These are phyloP conservation scores for Torulaspora franciscae DNA, from an alignment of 805 yeast species.

Conservation along the genomic window DNA sequence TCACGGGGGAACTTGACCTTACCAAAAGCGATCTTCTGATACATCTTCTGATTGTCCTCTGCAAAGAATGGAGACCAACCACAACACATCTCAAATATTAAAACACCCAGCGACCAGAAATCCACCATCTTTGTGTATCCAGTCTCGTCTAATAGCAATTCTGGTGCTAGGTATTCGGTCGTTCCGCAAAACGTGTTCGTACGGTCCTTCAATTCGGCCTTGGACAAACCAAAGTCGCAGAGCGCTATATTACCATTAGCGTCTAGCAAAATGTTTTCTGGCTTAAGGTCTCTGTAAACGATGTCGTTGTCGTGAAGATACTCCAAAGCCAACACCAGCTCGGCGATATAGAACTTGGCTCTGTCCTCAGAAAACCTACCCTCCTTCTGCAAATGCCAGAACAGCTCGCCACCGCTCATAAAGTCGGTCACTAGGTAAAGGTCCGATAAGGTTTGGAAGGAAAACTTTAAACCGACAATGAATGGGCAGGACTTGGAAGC, in stretches of 20 bases:
- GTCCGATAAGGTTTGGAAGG: slow-evolving; percentile 93
- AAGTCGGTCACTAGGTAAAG: slow-evolving; percentile 91
- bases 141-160: slow-evolving; percentile 86
- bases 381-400: slow-evolving; percentile 95
- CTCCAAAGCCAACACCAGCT: slow-evolving; percentile 85
- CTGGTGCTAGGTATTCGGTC: slow-evolving; percentile 97
- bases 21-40: slow-evolving; percentile 97
- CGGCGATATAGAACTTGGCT: slow-evolving; percentile 96
- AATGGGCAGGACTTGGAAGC: slow-evolving; percentile 86
- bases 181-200: slow-evolving; percentile 98
- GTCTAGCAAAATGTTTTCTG: slow-evolving; percentile 90
- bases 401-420: slow-evolving; percentile 97
- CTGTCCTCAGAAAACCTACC: slow-evolving; percentile 90
- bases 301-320: slow-evolving; percentile 93
- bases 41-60: slow-evolving; percentile 97
- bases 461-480: slow-evolving; percentile 91
- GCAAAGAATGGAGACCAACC: slow-evolving; percentile 99
- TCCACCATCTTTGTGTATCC: slow-evolving; percentile 99
- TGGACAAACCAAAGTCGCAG: slow-evolving; percentile 95
- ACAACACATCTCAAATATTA: slow-evolving; percentile 98
- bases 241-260: slow-evolving; percentile 96
- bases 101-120: slow-evolving; percentile 96
- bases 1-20: slow-evolving; percentile 97
- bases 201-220: slow-evolving; percentile 84
- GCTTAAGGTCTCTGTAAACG: slow-evolving; percentile 94